A percentile compares a stretch with the other conserved stretches of the same genome.
Evolutionary conservation across 169 alveolate genomes (phyloP).

Genomic region (Eimeria sp.): DNA sequence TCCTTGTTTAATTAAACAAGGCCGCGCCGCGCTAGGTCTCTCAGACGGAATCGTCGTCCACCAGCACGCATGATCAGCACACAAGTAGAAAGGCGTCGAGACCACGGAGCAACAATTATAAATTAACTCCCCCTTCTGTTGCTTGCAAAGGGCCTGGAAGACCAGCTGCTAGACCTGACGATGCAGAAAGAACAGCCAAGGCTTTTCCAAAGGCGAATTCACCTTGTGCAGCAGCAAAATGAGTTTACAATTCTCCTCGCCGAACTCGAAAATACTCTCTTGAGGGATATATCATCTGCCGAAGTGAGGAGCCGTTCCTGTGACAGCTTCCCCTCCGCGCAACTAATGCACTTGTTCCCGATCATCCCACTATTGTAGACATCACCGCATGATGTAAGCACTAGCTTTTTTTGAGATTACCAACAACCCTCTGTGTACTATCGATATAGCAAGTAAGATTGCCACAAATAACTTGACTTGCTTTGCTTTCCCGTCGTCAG

Average conservation of each 20-base stretch:
- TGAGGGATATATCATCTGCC: conserved; percentile 93
- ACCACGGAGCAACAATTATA: not conserved
- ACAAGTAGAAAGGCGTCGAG: not conserved
- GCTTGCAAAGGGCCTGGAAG: conserved; percentile 94
- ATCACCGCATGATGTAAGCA: not conserved
- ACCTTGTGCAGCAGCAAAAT: conserved; percentile 96
- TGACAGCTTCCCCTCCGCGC: not conserved
- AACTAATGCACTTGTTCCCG: not conserved
- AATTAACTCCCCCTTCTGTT: not conserved
- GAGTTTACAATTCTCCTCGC: conserved; percentile 96
- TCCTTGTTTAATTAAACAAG: not conserved
- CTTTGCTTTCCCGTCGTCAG: not conserved
- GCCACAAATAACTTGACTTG: not conserved
- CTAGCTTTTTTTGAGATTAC: not conserved
- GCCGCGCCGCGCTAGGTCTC: not conserved
- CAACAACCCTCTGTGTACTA: not conserved
- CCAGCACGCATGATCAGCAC: not conserved
- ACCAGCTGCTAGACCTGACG: conserved; percentile 96
- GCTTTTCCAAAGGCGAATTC: conserved; percentile 93
- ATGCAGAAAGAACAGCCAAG: conserved; percentile 97
- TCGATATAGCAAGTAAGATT: not conserved
- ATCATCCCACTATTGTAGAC: not conserved
- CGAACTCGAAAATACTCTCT: conserved; percentile 95
- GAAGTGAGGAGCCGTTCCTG: conserved; percentile 26
- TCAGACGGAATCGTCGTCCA: not conserved